Evolutionary conservation across 768 basidiomycete species (phyloP).

Genomic region (Rhodotorula paludigena): DNA sequence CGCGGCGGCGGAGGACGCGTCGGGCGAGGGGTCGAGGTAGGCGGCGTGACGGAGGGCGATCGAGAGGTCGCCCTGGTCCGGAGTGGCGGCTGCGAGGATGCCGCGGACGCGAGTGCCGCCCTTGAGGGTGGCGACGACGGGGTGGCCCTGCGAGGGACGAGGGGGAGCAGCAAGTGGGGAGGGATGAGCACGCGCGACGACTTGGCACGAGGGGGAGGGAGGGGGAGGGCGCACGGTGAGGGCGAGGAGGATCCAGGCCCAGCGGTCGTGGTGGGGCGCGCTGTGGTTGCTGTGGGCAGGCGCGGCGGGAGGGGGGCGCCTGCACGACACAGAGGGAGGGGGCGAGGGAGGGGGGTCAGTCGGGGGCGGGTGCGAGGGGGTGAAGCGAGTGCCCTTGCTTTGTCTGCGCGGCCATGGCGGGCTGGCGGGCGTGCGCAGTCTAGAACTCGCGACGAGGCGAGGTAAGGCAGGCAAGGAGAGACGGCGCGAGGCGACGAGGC

Average conservation of each 20-base stretch:
- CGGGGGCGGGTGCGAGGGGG: neutral
- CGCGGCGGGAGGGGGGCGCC: neutral
- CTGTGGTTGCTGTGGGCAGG: neutral
- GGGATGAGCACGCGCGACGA: neutral
- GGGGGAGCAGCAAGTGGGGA: too few relatives aligned
- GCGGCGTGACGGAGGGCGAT: slow-evolving; percentile 39
- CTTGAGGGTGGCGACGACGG: slow-evolving; percentile 35
- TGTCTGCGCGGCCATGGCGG: too few relatives aligned
- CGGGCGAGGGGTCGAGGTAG: slow-evolving; percentile 18
- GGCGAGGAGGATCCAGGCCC: slow-evolving; percentile 18
- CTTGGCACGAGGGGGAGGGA: neutral
- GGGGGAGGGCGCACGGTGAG: slow-evolving; percentile 14
- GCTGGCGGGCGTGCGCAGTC: too few relatives aligned
- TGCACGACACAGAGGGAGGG: too few relatives aligned
- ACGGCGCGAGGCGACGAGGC: too few relatives aligned
- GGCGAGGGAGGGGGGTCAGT: neutral
- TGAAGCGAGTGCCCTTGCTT: too few relatives aligned
- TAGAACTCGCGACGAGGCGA: too few relatives aligned
- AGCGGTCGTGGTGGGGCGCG: slow-evolving; percentile 14
- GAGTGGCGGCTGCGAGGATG: slow-evolving; percentile 37
- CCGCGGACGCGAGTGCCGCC: slow-evolving; percentile 30
- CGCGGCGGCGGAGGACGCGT: neutral
- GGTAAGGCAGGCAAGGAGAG: too few relatives aligned
- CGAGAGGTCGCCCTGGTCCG: slow-evolving; percentile 33
- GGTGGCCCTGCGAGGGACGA: slow-evolving; percentile 31